phyloP scores from a whole-genome alignment of 139 green algal species.

The Chlorella sp. region DNA sequence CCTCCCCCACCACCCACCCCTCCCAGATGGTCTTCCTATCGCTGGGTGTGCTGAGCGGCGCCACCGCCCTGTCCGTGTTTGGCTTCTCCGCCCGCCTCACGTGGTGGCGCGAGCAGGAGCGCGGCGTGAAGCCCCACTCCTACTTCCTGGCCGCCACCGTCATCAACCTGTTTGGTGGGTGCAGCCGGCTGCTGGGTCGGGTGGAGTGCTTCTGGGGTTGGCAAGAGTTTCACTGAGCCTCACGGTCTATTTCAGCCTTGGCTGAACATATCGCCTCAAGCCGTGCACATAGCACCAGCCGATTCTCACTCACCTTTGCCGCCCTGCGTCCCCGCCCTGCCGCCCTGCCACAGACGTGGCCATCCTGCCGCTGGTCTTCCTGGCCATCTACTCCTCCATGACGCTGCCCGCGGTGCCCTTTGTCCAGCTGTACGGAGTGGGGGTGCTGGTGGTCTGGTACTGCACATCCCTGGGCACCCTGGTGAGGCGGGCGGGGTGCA shows the following conservation, averaged over 20 bases:
- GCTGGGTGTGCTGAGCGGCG: constrained; percentile 47
- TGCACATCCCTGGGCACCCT: constrained; percentile 22
- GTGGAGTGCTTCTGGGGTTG: neutral
- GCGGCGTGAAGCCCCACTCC: constrained; percentile 44
- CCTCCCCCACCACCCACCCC: too few species aligned
- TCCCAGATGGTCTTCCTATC: constrained; percentile 48
- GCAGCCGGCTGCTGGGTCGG: neutral
- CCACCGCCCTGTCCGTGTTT: constrained; percentile 59
- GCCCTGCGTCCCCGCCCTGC: neutral
- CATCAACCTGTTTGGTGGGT: constrained; percentile 45
- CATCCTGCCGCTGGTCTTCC: constrained; percentile 61
- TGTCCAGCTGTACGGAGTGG: constrained; percentile 47
- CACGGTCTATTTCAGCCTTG: too few species aligned
- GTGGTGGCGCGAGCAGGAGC: constrained; percentile 61
- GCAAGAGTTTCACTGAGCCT: too few species aligned
- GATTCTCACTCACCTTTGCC: too few species aligned
- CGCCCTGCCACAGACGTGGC: constrained; percentile 31
- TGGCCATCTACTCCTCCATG: constrained; percentile 63
- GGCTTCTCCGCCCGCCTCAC: constrained; percentile 54
- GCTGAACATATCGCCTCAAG: too few species aligned
- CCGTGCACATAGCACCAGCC: too few species aligned
- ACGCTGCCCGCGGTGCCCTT: constrained; percentile 60
- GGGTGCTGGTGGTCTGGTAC: constrained; percentile 57
- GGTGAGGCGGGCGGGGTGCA: neutral
- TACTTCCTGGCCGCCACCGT: constrained; percentile 60